phyloP scores from a whole-genome alignment of 2,329 filamentous ascomycete genomes.

The Colletotrichum sp. region DNA sequence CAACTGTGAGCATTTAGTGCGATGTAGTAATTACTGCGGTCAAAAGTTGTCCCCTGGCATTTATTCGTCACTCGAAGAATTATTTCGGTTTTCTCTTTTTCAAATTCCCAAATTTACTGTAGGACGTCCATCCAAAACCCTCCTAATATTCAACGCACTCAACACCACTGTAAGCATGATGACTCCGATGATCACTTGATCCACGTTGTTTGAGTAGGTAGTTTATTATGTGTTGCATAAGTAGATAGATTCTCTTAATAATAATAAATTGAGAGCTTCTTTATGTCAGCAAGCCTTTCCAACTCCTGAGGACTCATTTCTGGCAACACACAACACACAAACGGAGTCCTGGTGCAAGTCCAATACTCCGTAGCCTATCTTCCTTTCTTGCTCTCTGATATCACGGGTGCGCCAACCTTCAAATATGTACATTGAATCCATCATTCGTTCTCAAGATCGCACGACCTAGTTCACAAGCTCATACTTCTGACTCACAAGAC shows the following conservation, averaged over 20 bases:
- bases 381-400: neutral
- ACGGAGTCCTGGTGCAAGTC: neutral
- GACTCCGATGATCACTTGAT: neutral
- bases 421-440: neutral
- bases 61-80: neutral
- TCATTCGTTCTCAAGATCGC: fast-evolving
- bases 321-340: neutral
- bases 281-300: neutral
- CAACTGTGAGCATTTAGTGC: neutral
- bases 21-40: fast-evolving
- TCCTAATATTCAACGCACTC: neutral
- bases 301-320: neutral
- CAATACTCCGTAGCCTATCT: neutral
- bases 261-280: fast-evolving
- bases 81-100: fast-evolving
- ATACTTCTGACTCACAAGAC: constrained; percentile 27
- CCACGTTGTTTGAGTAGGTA: neutral
- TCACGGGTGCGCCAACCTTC: fast-evolving
- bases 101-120: neutral
- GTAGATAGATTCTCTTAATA: fast-evolving
- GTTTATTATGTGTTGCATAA: neutral
- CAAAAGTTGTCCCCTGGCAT: neutral
- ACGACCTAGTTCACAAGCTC: neutral
- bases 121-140: neutral
- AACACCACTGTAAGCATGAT: neutral